Percentiles rank a stretch among this genome's conserved stretches.
These are phyloP conservation scores for Aspergillus transmontanensis DNA, from an alignment of 2,329 filamentous ascomycete species.

Conservation along the genomic window DNA sequence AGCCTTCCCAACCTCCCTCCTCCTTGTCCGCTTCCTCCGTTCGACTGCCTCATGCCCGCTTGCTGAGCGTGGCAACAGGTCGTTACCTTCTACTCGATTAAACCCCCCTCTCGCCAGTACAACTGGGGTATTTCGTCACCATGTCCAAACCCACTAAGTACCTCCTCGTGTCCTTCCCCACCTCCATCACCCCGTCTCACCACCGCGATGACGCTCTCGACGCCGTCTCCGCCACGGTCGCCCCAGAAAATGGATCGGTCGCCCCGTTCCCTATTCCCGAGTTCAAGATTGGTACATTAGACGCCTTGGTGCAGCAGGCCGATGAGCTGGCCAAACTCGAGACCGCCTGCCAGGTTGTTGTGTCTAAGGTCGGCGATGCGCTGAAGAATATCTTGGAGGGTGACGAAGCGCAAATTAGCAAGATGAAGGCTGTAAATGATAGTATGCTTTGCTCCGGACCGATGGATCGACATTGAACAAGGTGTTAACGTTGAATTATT, in stretches of 20 bases:
- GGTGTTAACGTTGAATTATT: slow-evolving; percentile 18
- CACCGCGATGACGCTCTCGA: slow-evolving; percentile 80
- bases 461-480: not conserved
- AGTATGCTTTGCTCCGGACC: slow-evolving; percentile 58
- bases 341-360: slow-evolving; percentile 74
- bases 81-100: slow-evolving; percentile 8
- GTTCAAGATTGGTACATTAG: slow-evolving; percentile 97
- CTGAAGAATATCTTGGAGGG: slow-evolving; percentile 80
- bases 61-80: slow-evolving; percentile 26
- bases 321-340: slow-evolving; percentile 93
- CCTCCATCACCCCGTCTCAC: slow-evolving; percentile 79
- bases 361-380: slow-evolving; percentile 85
- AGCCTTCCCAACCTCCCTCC: not conserved
- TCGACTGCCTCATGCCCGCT: slow-evolving; percentile 24
- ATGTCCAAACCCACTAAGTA: slow-evolving; percentile 64
- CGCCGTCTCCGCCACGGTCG: slow-evolving; percentile 71
- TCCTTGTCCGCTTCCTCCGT: slow-evolving; percentile 3
- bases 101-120: not conserved
- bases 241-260: slow-evolving; percentile 73
- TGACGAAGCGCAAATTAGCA: slow-evolving; percentile 76
- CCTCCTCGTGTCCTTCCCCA: slow-evolving; percentile 85
- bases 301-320: slow-evolving; percentile 92
- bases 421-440: slow-evolving; percentile 93
- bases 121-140: slow-evolving; percentile 11
- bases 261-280: slow-evolving; percentile 81